These are phyloP conservation scores for Trebouxia sp. DNA, from an alignment of 139 green algal species.

Conservation along the genomic window DNA sequence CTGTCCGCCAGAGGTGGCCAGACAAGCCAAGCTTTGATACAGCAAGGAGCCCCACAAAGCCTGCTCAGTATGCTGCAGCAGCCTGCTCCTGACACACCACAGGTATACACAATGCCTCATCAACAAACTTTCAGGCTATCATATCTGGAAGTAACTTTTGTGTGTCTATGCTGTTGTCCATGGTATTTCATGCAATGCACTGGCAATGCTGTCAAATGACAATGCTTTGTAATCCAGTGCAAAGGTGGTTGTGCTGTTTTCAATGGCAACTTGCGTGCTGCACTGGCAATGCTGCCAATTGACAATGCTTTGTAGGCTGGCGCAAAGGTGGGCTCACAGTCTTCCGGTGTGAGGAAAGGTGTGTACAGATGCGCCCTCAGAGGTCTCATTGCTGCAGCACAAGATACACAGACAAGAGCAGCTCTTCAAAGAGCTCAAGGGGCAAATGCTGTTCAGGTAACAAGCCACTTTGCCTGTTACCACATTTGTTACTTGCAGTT, in stretches of 20 bases:
- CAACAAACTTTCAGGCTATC: too few species aligned
- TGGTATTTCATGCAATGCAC: neutral
- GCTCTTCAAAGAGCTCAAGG: conserved; percentile 12
- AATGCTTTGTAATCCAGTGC: neutral
- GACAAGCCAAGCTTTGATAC: neutral
- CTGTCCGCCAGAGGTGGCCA: conserved; percentile 3
- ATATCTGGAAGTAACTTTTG: too few species aligned
- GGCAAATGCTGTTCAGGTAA: neutral
- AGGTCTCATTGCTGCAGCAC: neutral
- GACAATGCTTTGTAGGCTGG: neutral
- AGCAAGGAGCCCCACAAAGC: neutral
- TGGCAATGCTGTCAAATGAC: neutral
- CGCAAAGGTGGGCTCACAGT: neutral
- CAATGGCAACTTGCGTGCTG: neutral
- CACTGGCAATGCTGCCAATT: neutral
- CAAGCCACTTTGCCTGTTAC: neutral
- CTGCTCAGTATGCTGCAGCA: conserved; percentile 30
- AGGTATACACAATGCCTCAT: neutral
- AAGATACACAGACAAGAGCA: conserved; percentile 3
- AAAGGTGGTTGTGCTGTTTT: too few species aligned
- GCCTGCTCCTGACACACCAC: neutral
- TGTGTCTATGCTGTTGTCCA: too few species aligned
- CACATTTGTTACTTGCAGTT: too few species aligned
- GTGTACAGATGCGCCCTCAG: conserved; percentile 33
- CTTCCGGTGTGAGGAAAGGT: conserved; percentile 22